Conservation (phyloP, 164 flowering plant species). For the Berberis thunbergii region DNA sequence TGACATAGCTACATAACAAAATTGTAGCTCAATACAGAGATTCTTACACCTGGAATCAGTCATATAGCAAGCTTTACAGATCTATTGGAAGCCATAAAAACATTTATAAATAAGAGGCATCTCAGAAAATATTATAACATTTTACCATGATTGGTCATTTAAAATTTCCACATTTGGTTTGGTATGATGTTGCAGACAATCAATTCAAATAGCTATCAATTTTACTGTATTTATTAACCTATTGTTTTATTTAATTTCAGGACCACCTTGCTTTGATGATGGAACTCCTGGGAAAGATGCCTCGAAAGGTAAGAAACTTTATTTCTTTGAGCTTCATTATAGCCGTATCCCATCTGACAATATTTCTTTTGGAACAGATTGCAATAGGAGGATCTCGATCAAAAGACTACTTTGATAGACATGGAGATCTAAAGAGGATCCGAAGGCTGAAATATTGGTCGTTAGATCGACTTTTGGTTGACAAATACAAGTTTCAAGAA, state of each 20-base stretch:
- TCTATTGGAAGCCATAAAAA: no score
- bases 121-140: no score
- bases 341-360: slow-evolving; percentile 3
- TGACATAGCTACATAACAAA: no score
- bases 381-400: slow-evolving; percentile 70
- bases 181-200: neutral
- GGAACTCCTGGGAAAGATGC: slow-evolving; percentile 95
- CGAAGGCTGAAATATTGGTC: slow-evolving; percentile 69
- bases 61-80: no score
- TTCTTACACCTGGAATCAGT: no score
- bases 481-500: slow-evolving; percentile 56
- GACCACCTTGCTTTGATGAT: slow-evolving; percentile 98
- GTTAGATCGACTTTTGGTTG: slow-evolving; percentile 55
- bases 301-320: slow-evolving; percentile 59
- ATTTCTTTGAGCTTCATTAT: slow-evolving; percentile 5
- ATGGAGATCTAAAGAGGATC: slow-evolving; percentile 90
- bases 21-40: no score
- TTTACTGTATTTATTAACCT: neutral
- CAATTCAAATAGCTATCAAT: neutral
- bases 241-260: slow-evolving; percentile 25
- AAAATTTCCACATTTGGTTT: neutral
- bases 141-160: no score
- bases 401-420: slow-evolving; percentile 79
- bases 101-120: no score
- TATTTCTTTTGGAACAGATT: slow-evolving; percentile 34